phyloP scores from a whole-genome alignment of 2,329 filamentous ascomycete genomes.

The Calonectria hongkongensis region DNA sequence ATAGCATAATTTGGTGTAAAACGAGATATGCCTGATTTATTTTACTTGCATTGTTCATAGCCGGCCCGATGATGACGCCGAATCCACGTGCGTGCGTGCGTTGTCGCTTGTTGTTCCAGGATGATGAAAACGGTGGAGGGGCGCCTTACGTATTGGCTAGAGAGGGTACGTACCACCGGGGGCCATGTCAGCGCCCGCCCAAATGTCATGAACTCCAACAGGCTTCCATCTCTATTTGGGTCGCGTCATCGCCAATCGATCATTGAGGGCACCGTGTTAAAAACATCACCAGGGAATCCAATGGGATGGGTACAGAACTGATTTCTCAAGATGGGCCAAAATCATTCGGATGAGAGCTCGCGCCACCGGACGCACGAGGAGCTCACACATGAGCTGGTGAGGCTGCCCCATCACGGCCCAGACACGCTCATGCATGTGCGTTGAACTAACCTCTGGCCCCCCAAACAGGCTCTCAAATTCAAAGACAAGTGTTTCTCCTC shows the following conservation, averaged over 20 bases:
- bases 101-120: slow-evolving; percentile 17
- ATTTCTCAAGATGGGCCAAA: slow-evolving; percentile 70
- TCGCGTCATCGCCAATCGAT: slow-evolving; percentile 44
- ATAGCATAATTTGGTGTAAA: no score
- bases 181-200: slow-evolving; percentile 48
- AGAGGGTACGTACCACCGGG: slow-evolving; percentile 48
- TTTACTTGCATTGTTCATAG: background rate
- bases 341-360: slow-evolving; percentile 67
- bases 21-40: background rate
- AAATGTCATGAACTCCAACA: slow-evolving; percentile 52
- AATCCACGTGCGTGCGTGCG: slow-evolving; percentile 27
- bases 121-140: slow-evolving; percentile 26
- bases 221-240: slow-evolving; percentile 30
- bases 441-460: slow-evolving; percentile 42
- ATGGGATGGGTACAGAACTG: slow-evolving; percentile 51
- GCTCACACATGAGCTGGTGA: slow-evolving; percentile 71
- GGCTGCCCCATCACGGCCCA: slow-evolving; percentile 46
- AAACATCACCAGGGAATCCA: background rate
- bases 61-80: slow-evolving; percentile 39
- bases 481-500: slow-evolving; percentile 82
- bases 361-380: slow-evolving; percentile 70
- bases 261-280: slow-evolving; percentile 3
- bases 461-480: slow-evolving; percentile 75
- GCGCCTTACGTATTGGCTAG: slow-evolving; percentile 41
- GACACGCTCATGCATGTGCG: slow-evolving; percentile 12